phyloP scores from a whole-genome alignment of 805 yeast genomes.

The Tetrapisispora iriomotensis region DNA sequence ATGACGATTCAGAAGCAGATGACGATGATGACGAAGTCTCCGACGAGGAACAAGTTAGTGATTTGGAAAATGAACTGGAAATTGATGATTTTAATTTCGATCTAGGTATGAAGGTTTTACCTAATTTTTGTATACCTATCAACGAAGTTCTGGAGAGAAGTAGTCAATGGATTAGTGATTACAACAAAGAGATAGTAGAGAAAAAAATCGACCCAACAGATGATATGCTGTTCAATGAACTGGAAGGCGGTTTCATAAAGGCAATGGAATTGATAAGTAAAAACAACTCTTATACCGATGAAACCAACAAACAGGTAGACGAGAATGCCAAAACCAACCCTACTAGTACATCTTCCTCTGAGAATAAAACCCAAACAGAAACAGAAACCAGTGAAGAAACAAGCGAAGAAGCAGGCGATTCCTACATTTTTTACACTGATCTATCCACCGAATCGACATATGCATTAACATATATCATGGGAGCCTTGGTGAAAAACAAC shows the following conservation, averaged over 20 bases:
- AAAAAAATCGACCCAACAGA: conserved; percentile 28
- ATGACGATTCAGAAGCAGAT: conserved; percentile 24
- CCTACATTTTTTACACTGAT: conserved; percentile 68
- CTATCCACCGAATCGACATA: conserved; percentile 72
- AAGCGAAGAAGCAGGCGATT: neutral
- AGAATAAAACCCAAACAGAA: neutral
- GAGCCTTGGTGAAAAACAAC: conserved; percentile 74
- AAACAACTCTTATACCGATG: neutral
- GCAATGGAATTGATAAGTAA: conserved; percentile 16
- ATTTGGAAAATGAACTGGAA: conserved; percentile 26
- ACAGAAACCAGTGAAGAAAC: neutral
- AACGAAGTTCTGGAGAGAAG: conserved; percentile 22
- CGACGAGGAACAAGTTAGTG: conserved; percentile 34
- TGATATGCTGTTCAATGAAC: conserved; percentile 8
- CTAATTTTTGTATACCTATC: conserved; percentile 22
- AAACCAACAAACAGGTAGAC: neutral
- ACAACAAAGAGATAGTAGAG: conserved; percentile 25
- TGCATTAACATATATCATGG: conserved; percentile 83
- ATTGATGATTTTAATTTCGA: conserved; percentile 27
- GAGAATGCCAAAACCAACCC: neutral
- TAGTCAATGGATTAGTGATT: conserved; percentile 25
- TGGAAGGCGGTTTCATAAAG: conserved; percentile 23
- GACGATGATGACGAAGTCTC: conserved; percentile 38
- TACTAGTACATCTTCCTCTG: neutral
- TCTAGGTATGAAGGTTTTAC: conserved; percentile 26